Evolutionary conservation across 2,329 filamentous ascomycete species (phyloP), one percentile per base, ranked within the genome.

Genomic region (Cercospora sp.): DNA sequence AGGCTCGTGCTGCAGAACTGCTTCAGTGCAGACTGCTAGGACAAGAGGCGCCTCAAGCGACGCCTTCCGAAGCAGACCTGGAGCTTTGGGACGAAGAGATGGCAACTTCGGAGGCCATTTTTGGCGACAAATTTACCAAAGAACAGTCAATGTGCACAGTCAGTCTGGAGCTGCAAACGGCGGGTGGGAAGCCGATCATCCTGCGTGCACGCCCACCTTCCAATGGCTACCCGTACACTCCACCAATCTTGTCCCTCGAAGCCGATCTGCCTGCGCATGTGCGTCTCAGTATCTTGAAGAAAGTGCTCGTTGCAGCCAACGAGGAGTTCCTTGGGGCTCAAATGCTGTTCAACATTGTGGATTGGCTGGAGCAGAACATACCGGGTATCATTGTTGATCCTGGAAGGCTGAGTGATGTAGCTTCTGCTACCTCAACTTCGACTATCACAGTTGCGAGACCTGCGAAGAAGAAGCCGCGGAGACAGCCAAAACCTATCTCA

Each of bases 311-410:
- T 4, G 89, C 94, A 76, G 89, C 93, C 2, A 83, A 88, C 61
- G 85, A 89, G 61, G 88, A 89, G 30, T 85, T 97, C 32, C 81
- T 90, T 13, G 94, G 93, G 26, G 93, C 96, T 76, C 91, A 93
- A 45, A 97, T 97, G 90, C 87, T 97, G 12, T 98, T 94, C 80
- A 92, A 92, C 72, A 85, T 97, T 12, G 86, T 94, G 63, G 94
- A 97, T 80, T 98, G 94, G 94, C 82, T 98, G 3, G 94, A 98
- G 77, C 88, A 91, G 71, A 90, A 93, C 72, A 88, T 97, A 70
- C 90, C 92, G 67, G 81, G 81, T n/a, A 92, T 98, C 66, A 90
- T 97, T 64, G 89, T 94, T 69, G 88, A 90, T 67, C 95, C 95
- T 0, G 95, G 94, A 1, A 90, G 87, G 70, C 84, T 99, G 45